Evolutionary conservation across 805 yeast species (phyloP), one percentile per base, ranked within the genome.

Genomic region (Wickerhamomyces subpelliculosus): DNA sequence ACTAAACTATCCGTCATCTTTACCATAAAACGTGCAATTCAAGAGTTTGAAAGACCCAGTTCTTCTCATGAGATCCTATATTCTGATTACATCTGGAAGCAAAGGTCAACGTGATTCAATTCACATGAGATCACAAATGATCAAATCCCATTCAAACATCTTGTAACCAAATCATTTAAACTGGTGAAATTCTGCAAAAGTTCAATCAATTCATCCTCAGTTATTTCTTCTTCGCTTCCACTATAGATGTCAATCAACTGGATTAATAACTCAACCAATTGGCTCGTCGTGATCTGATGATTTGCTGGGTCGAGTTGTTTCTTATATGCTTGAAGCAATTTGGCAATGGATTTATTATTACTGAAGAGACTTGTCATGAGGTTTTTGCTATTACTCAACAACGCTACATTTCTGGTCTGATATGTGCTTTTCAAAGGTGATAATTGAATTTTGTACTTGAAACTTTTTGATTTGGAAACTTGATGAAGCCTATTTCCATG

Each of bases 301-400:
- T 19, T 3, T 8, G 27, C 12, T 3, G 4, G 7, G 13, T 28
- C 21, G 3, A 14, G 18, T 2, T 12, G 18, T 16, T 9, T 10
- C 35, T 43, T 43, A 19, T 20, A 26, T 2, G 5, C 13, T 35
- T 41, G 47, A 8, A 43, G n/a, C 23, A 41, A 26, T 29, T 30
- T 39, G 3, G 33, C 45, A 5, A 38, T 23, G 1, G 38, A 29
- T 17, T 20, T 24, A 27, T 41, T 41, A 13, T 19, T 19, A 3
- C 33, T 30, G 22, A 41, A 41, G 32, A 41, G 36, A 17, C 34
- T 35, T 4, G 40, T 10, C 10, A 36, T 13, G n/a, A 35, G 8
- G 2, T 35, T n/a, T 17, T 42, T 38, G n/a, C 38, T 39, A 16
- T 36, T 38, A 8, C 14, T 14, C 21, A 34, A 6, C 2, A n/a